Evolutionary conservation across 352 stramenopile genomes (phyloP).

Genomic region (Globisporangium polare): DNA sequence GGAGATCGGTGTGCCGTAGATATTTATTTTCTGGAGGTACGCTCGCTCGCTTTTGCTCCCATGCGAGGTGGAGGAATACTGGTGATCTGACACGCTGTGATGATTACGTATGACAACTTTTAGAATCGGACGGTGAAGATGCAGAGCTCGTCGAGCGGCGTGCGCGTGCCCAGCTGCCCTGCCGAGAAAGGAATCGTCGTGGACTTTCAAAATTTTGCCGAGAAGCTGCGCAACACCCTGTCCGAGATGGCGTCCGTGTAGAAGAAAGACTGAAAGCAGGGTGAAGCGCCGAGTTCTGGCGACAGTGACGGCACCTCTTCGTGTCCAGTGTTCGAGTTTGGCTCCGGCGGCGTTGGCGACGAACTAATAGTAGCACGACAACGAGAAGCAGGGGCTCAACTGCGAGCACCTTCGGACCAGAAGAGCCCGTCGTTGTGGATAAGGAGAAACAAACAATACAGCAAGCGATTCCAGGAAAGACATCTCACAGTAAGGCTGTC

Average conservation of each 20-base stretch:
- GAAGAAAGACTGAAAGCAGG: background rate
- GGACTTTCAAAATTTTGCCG: conserved; percentile 75
- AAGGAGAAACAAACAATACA: conserved; percentile 7
- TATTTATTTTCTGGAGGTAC: conserved; percentile 90
- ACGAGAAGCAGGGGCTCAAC: no score
- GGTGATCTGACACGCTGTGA: background rate
- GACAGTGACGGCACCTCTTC: background rate
- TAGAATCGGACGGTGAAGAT: conserved; percentile 85
- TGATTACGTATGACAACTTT: conserved; percentile 1
- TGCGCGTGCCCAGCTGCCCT: conserved; percentile 72
- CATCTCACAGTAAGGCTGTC: no score
- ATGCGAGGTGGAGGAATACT: no score
- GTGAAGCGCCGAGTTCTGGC: background rate
- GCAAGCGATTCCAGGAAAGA: conserved; percentile 4
- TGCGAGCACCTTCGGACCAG: background rate
- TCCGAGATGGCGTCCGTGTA: conserved; percentile 86
- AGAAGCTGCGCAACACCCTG: conserved; percentile 78
- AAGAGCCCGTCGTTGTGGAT: background rate
- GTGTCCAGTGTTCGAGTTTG: background rate
- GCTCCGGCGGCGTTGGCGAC: background rate
- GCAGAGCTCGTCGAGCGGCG: conserved; percentile 71
- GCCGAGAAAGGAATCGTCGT: conserved; percentile 67
- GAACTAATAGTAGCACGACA: no score
- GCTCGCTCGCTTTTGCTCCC: background rate
- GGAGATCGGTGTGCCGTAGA: conserved; percentile 82